Evolutionary conservation across 2,329 filamentous ascomycete genomes (phyloP).

Genomic region (Monilinia aucupariae): DNA sequence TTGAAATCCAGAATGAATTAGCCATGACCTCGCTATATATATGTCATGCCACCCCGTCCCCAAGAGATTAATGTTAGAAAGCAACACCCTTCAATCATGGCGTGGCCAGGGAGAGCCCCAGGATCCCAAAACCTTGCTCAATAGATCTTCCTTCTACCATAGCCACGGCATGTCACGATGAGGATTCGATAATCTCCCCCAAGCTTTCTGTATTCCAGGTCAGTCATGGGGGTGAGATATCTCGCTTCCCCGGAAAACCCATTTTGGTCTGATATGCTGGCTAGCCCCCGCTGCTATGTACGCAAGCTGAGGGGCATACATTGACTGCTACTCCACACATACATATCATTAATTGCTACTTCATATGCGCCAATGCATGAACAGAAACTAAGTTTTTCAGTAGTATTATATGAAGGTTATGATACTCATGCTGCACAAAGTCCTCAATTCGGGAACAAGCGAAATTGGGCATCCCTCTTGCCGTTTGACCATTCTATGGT

Average conservation of each 20-base stretch:
- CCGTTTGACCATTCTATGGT: no score
- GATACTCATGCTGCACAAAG: no score
- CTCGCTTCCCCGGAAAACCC: not conserved
- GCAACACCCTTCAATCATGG: not conserved
- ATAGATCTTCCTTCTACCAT: not conserved
- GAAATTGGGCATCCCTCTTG: no score
- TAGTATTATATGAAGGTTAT: not conserved
- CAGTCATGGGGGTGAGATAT: not conserved
- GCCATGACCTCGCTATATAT: not conserved
- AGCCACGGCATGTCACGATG: not conserved
- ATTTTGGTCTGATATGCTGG: not conserved
- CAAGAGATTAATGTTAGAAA: not conserved
- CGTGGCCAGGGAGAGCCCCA: not conserved
- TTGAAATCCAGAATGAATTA: not conserved
- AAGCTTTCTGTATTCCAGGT: not conserved
- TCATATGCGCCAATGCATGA: not conserved
- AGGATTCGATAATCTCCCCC: not conserved
- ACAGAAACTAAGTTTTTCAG: not conserved
- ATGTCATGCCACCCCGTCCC: not conserved
- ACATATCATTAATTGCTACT: no score
- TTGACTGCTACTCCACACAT: no score
- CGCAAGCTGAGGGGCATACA: not conserved
- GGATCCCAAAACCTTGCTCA: not conserved
- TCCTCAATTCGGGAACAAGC: no score
- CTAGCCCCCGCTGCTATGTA: not conserved